Evolutionary conservation across 2,329 filamentous ascomycete genomes (phyloP).

Genomic region (Venturia aucupariae): DNA sequence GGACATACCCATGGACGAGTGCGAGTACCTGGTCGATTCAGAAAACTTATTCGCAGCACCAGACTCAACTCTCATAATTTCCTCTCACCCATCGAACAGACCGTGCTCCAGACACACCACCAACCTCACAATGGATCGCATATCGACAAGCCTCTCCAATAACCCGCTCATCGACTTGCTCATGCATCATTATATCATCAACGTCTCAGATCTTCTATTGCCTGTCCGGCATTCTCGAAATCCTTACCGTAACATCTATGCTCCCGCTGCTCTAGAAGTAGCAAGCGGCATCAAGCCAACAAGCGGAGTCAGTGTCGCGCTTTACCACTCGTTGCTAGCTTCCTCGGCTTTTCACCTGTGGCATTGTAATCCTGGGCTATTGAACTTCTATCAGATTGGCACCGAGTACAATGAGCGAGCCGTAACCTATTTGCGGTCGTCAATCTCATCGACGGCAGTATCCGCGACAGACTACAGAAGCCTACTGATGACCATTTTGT

Average conservation of each 20-base stretch:
- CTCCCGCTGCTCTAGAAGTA: neutral
- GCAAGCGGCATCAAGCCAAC: neutral
- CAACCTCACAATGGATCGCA: neutral
- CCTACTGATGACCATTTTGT: neutral
- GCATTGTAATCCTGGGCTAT: neutral
- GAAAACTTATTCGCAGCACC: neutral
- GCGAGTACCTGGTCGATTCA: neutral
- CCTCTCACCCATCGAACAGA: neutral
- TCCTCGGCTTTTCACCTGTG: slow-evolving; percentile 1
- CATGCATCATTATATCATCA: slow-evolving; percentile 2
- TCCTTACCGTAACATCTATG: slow-evolving; percentile 3
- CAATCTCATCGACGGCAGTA: neutral
- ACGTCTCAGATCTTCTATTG: neutral
- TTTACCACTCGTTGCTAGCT: neutral
- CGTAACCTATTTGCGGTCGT: neutral
- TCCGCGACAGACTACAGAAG: neutral
- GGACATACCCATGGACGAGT: neutral
- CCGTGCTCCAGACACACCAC: neutral
- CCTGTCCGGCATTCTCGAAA: neutral
- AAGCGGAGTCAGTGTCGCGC: neutral
- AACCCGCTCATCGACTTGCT: neutral
- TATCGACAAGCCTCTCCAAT: neutral
- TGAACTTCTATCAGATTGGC: neutral
- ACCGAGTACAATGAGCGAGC: neutral
- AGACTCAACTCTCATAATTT: neutral